phyloP scores from a whole-genome alignment of 2,329 filamentous ascomycete species.

The Metarhizium rileyi region DNA sequence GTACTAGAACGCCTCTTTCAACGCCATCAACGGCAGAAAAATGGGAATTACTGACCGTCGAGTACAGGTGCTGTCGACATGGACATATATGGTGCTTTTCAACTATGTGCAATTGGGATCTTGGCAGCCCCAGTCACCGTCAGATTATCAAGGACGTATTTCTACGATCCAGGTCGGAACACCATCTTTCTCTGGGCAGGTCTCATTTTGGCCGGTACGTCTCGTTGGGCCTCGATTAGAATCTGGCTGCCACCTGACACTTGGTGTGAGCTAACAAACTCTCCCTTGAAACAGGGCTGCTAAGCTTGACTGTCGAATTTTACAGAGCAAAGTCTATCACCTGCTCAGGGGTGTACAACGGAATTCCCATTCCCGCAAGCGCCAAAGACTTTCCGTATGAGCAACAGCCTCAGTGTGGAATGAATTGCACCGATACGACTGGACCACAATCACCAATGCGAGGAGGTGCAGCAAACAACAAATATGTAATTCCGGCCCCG shows the following conservation, averaged over 20 bases:
- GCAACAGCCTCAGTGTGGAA: slow-evolving; percentile 29
- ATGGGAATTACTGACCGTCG: neutral
- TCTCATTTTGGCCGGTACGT: slow-evolving; percentile 47
- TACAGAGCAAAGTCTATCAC: slow-evolving; percentile 38
- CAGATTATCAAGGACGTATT: slow-evolving; percentile 52
- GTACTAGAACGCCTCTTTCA: neutral
- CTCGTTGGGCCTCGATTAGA: neutral
- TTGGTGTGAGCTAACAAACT: neutral
- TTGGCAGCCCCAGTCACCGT: slow-evolving; percentile 54
- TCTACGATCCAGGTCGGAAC: slow-evolving; percentile 52
- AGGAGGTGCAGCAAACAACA: slow-evolving; percentile 44
- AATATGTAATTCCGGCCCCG: slow-evolving; percentile 53
- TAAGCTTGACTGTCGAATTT: slow-evolving; percentile 56
- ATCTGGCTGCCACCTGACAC: too few relatives aligned
- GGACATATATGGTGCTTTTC: slow-evolving; percentile 60
- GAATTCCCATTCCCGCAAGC: slow-evolving; percentile 24
- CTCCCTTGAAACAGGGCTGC: slow-evolving; percentile 31
- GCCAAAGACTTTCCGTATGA: slow-evolving; percentile 34
- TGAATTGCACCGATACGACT: slow-evolving; percentile 33
- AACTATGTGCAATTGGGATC: slow-evolving; percentile 56
- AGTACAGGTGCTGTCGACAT: slow-evolving; percentile 51
- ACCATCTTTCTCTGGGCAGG: slow-evolving; percentile 58
- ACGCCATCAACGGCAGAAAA: neutral
- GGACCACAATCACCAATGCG: slow-evolving; percentile 48
- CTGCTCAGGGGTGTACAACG: slow-evolving; percentile 32